phyloP scores from a whole-genome alignment of 805 yeast genomes.

The Starmerella floris region DNA sequence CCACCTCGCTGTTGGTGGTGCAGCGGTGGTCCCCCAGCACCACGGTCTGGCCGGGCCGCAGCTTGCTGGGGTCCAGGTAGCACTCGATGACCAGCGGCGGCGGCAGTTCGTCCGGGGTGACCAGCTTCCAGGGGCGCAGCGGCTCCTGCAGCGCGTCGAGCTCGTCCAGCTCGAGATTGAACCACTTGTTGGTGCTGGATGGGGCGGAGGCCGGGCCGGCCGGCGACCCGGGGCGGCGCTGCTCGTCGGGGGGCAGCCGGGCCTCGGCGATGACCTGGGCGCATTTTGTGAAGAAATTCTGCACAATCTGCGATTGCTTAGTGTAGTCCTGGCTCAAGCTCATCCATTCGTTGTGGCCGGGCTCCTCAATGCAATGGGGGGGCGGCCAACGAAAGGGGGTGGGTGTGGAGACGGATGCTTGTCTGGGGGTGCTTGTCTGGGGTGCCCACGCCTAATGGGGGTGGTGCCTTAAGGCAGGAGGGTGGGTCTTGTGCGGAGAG shows the following conservation, averaged over 20 bases:
- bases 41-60: slow-evolving; percentile 45
- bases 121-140: slow-evolving; percentile 45
- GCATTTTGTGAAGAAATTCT: slow-evolving; percentile 32
- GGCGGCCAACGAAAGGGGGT: too few relatives aligned
- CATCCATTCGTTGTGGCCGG: slow-evolving; percentile 10
- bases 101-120: slow-evolving; percentile 23
- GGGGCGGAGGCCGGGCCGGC: slow-evolving; percentile 13
- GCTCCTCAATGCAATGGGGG: background rate
- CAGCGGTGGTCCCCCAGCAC: slow-evolving; percentile 41
- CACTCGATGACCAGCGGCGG: slow-evolving; percentile 85
- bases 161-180: slow-evolving; percentile 32
- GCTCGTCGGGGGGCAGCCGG: slow-evolving; percentile 14
- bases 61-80: slow-evolving; percentile 49
- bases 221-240: background rate
- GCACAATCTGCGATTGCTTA: slow-evolving; percentile 25
- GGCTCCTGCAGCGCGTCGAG: slow-evolving; percentile 38
- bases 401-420: too few relatives aligned
- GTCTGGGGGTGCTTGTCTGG: too few relatives aligned
- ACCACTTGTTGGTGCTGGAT: slow-evolving; percentile 27
- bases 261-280: slow-evolving; percentile 27
- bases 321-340: slow-evolving; percentile 8
- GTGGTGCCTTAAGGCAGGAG: too few relatives aligned
- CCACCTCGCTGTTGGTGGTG: slow-evolving; percentile 59
- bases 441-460: too few relatives aligned
- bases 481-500: too few relatives aligned